These are phyloP conservation scores for Phytopythium cucurbitacearum DNA, from an alignment of 352 stramenopile species.

Conservation along the genomic window DNA sequence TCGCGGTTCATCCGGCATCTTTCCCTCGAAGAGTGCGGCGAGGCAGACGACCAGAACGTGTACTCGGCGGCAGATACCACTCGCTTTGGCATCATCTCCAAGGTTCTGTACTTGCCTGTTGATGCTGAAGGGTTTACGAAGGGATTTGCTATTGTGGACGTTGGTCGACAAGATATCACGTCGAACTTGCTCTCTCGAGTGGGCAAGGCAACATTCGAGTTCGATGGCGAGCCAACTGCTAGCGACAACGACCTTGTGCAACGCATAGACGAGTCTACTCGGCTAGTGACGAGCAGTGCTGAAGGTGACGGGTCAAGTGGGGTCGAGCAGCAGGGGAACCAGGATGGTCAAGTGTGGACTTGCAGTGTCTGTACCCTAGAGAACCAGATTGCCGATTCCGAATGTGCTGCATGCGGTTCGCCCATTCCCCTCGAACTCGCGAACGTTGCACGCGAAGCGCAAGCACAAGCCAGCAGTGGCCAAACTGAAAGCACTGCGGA, in stretches of 20 bases:
- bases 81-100: constrained; percentile 57
- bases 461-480: constrained; percentile 8
- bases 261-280: neutral
- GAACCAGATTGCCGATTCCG: constrained; percentile 46
- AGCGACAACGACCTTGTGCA: neutral
- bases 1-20: constrained; percentile 62
- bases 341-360: constrained; percentile 39
- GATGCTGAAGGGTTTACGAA: constrained; percentile 36
- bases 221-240: constrained; percentile 32
- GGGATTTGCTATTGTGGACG: constrained; percentile 64
- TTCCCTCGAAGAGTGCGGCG: constrained; percentile 67
- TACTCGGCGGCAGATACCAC: constrained; percentile 58
- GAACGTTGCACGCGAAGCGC: constrained; percentile 18
- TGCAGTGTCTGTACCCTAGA: constrained; percentile 70
- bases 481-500: constrained; percentile 2
- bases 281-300: neutral
- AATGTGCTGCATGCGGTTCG: constrained; percentile 64
- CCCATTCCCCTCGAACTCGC: constrained; percentile 46
- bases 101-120: constrained; percentile 54
- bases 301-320: constrained; percentile 7
- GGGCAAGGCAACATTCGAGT: constrained; percentile 45
- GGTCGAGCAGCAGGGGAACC: too few species aligned
- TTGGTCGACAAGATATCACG: constrained; percentile 65
- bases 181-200: constrained; percentile 40
- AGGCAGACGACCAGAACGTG: constrained; percentile 74